Base-by-base conservation (phyloP, 1,284 basidiomycete genomes). In the Ustilago crameri region DNA sequence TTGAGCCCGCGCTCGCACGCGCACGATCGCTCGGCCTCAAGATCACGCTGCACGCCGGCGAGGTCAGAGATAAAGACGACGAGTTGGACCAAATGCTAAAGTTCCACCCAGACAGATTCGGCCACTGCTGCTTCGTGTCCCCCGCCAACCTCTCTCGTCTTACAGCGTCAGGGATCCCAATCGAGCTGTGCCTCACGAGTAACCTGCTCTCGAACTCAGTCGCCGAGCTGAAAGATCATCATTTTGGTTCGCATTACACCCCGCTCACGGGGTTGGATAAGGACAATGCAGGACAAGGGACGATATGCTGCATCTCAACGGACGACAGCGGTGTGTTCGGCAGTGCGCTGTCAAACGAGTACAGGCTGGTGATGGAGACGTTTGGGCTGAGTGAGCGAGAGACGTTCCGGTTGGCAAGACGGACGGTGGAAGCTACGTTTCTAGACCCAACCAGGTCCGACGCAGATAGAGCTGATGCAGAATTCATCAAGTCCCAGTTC, bases 251-350 rank as follows among this genome's bases (percentile, higher is more conserved):
- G 1, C 67, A 72, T 27, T 57, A 66, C 40, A 18, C 5, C 30
- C 30, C 9, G 0, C 43, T 9, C 7, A 14, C 17, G 12, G 35
- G 46, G 7, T 17, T 8, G 17, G 23, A 15, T 14, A 24, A 26
- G 26, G 38, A 9, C 3, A 18, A 18, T n/a, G 17, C 10, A 9
- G 18, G 10, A 5, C n/a, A n/a, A n/a, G n/a, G n/a, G n/a, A 53
- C 54, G 0, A 38, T 68, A 3, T 62, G 59, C 12, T 68, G 65
- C 46, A 62, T 76, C 32, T 58, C 62, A 14, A 76, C 74, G 0
- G 74, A 76, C 43, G 74, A 76, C 32, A 67, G 54, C 14, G 67
- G 67, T 3, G 71, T 76, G 1, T 76, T 76, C 40, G 62, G 62
- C 20, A 62, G 57, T 22, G 17, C 48, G 10, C 45, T 76, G 3